Percentiles rank a stretch among this genome's conserved stretches.
Conservation (phyloP, 2,329 filamentous ascomycete genomes). For the Diaporthe eres region DNA sequence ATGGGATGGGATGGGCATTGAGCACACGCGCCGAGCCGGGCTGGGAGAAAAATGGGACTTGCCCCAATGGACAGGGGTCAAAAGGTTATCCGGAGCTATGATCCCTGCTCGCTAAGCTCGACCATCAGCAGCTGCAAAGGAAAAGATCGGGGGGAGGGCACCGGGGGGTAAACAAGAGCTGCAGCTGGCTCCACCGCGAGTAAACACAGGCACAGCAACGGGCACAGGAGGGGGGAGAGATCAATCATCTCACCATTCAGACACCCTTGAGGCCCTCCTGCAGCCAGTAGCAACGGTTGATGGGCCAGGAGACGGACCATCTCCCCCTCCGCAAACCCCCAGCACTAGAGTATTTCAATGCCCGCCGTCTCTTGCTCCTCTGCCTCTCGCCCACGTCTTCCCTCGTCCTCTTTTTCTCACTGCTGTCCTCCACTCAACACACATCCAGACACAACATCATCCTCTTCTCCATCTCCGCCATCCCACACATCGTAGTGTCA, state of each 20-base stretch:
- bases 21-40: conserved; percentile 36
- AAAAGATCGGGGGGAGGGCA: conserved; percentile 29
- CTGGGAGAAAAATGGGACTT: conserved; percentile 34
- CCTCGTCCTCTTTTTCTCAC: conserved; percentile 37
- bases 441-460: conserved; percentile 37
- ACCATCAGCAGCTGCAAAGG: conserved; percentile 34
- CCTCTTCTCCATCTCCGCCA: conserved; percentile 42
- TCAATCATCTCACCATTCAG: background rate
- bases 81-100: conserved; percentile 37
- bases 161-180: conserved; percentile 34
- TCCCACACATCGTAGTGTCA: conserved; percentile 44
- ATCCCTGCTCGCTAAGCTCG: conserved; percentile 39
- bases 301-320: conserved; percentile 28
- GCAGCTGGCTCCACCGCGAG: conserved; percentile 40
- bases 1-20: conserved; percentile 14
- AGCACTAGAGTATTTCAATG: conserved; percentile 41
- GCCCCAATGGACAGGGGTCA: conserved; percentile 23
- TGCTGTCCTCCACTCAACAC: conserved; percentile 45
- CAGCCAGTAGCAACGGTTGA: conserved; percentile 29
- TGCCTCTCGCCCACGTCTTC: conserved; percentile 34
- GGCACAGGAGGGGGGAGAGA: background rate
- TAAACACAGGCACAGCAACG: conserved; percentile 38
- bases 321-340: conserved; percentile 41
- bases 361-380: conserved; percentile 43
- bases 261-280: conserved; percentile 2